Evolutionary conservation across 2,329 filamentous ascomycete genomes (phyloP).

Genomic region (Ophiosphaerella herpotricha): DNA sequence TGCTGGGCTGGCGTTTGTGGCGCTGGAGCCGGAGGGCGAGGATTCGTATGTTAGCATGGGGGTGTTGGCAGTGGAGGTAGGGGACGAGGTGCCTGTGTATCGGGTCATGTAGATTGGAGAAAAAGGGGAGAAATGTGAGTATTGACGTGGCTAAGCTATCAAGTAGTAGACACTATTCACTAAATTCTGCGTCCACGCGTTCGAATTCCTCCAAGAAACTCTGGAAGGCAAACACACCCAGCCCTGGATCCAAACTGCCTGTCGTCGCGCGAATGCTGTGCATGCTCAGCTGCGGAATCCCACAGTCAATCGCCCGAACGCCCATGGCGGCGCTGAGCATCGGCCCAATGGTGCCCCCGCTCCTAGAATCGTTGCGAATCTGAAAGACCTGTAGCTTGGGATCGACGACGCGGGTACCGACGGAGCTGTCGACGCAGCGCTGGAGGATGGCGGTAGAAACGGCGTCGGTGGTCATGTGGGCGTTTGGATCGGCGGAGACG

Average conservation of each 20-base stretch:
- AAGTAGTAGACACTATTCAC: conserved; percentile 9
- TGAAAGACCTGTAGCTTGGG: conserved; percentile 84
- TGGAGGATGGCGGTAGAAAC: conserved; percentile 81
- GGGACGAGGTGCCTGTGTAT: conserved; percentile 43
- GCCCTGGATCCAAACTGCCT: conserved; percentile 80
- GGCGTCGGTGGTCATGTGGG: conserved; percentile 93
- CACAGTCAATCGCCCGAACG: conserved; percentile 81
- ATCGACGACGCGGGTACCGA: conserved; percentile 52
- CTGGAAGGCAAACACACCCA: conserved; percentile 87
- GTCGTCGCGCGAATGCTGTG: conserved; percentile 90
- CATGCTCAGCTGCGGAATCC: conserved; percentile 92
- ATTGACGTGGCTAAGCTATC: too few species aligned
- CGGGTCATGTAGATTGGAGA: conserved; percentile 19
- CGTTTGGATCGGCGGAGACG: conserved; percentile 82
- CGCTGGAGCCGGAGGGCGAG: conserved; percentile 46
- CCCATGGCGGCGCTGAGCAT: conserved; percentile 82
- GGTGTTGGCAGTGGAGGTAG: conserved; percentile 42
- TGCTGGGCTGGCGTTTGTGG: conserved; percentile 42
- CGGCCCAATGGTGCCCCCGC: conserved; percentile 93
- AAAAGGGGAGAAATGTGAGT: not conserved
- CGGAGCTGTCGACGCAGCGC: conserved; percentile 67
- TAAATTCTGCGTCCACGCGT: conserved; percentile 80
- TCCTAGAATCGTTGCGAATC: conserved; percentile 88
- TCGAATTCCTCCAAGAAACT: conserved; percentile 88
- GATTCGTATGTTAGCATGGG: conserved; percentile 45